Evolutionary conservation across 371 early-diverging fungal genomes (phyloP).

Genomic region (Cokeromyces recurvatus): DNA sequence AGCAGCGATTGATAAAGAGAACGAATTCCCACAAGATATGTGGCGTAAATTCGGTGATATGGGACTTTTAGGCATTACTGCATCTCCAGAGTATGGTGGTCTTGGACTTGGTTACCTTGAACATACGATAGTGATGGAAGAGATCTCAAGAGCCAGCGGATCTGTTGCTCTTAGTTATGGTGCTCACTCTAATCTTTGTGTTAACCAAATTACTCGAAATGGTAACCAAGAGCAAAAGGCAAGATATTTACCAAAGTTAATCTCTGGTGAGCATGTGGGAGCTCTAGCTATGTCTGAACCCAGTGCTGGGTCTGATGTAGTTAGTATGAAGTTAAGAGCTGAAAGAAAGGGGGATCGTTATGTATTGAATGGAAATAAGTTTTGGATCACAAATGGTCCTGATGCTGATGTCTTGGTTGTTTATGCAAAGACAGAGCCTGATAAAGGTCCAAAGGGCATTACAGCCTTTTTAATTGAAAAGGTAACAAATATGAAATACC

Average conservation of each 20-base stretch:
- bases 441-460: conserved; percentile 83
- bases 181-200: conserved; percentile 96
- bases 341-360: conserved; percentile 81
- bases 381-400: conserved; percentile 98
- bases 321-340: conserved; percentile 88
- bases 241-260: conserved; percentile 90
- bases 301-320: conserved; percentile 91
- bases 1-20: conserved; percentile 75
- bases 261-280: conserved; percentile 89
- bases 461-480: conserved; percentile 95
- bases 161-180: conserved; percentile 93
- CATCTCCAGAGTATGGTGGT: conserved; percentile 79
- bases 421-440: conserved; percentile 88
- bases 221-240: conserved; percentile 86
- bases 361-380: conserved; percentile 83
- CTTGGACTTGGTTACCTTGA: conserved; percentile 89
- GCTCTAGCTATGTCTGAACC: conserved; percentile 97
- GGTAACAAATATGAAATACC: conserved; percentile 23
- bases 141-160: conserved; percentile 86
- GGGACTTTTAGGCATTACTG: conserved; percentile 81
- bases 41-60: conserved; percentile 96
- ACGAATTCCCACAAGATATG: conserved; percentile 93
- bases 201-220: conserved; percentile 94
- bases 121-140: conserved; percentile 94
- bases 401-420: conserved; percentile 92